phyloP scores from a whole-genome alignment of 2,329 filamentous ascomycete species.

The Aspergillus cejpii region DNA sequence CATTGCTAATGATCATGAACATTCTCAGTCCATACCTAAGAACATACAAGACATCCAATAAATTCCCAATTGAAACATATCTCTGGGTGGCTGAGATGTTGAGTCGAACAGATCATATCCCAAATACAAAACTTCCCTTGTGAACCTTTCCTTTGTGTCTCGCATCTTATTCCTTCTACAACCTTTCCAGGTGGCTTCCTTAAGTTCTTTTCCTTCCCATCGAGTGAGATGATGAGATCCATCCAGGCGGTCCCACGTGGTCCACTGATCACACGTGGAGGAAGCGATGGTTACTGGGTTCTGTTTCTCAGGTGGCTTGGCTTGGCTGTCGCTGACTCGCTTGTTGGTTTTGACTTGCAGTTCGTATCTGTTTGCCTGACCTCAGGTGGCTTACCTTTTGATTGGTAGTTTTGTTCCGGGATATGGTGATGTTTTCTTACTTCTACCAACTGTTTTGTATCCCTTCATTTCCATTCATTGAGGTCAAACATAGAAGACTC shows the following conservation, averaged over 20 bases:
- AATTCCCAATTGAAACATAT: too few species aligned
- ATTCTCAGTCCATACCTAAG: too few species aligned
- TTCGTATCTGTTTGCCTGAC: too few species aligned
- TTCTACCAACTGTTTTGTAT: neutral
- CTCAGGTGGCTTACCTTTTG: neutral
- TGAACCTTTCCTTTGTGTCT: neutral
- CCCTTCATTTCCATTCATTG: neutral
- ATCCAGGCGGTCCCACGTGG: constrained; percentile 33
- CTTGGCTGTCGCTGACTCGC: constrained; percentile 5
- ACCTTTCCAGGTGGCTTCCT: constrained; percentile 25
- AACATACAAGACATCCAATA: too few species aligned
- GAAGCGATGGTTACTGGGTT: constrained; percentile 13
- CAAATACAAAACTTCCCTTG: neutral
- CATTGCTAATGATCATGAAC: too few species aligned
- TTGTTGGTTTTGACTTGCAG: constrained; percentile 9
- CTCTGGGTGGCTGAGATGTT: too few species aligned
- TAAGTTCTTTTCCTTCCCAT: constrained; percentile 1
- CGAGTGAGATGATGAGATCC: constrained; percentile 16
- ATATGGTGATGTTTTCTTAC: neutral
- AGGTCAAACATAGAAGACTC: too few species aligned
- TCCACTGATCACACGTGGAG: constrained; percentile 34
- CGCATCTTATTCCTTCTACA: constrained; percentile 19
- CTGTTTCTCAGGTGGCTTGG: constrained; percentile 10
- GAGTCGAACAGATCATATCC: neutral
- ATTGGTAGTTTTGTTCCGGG: neutral